Conservation (phyloP, 2,329 filamentous ascomycete species). For the Paraconiothyrium brasiliense region DNA sequence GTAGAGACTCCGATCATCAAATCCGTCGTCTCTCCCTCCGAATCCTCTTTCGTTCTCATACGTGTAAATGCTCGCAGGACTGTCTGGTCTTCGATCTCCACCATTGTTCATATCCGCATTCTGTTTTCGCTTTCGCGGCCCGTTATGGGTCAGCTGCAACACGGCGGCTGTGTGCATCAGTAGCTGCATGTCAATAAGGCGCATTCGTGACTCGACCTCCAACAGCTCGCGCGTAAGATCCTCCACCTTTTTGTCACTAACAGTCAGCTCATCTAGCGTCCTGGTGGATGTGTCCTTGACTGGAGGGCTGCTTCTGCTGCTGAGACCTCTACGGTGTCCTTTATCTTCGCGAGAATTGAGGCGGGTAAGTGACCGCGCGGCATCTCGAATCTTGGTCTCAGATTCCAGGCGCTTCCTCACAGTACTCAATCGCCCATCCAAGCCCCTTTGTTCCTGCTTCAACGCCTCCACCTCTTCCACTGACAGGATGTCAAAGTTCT, state of each 20-base stretch:
- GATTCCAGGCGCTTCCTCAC: conserved; percentile 84
- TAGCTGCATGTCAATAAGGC: conserved; percentile 77
- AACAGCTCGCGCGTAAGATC: conserved; percentile 84
- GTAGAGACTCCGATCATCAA: conserved; percentile 82
- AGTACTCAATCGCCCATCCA: conserved; percentile 81
- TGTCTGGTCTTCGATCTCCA: conserved; percentile 66
- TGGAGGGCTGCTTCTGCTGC: conserved; percentile 59
- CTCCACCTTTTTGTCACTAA: conserved; percentile 83
- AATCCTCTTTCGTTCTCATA: conserved; percentile 67
- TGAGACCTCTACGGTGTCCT: conserved; percentile 60
- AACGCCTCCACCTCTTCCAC: conserved; percentile 90
- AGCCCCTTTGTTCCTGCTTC: conserved; percentile 82
- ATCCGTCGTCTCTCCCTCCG: conserved; percentile 66
- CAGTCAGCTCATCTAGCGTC: conserved; percentile 77
- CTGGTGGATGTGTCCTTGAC: conserved; percentile 55
- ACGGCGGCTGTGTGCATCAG: conserved; percentile 93
- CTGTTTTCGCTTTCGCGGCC: conserved; percentile 67
- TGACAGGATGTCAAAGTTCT: conserved; percentile 82
- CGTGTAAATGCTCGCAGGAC: conserved; percentile 79
- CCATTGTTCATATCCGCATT: conserved; percentile 51
- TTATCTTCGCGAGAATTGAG: conserved; percentile 72
- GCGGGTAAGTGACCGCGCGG: conserved; percentile 84
- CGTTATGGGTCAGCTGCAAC: conserved; percentile 86
- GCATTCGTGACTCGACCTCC: conserved; percentile 77
- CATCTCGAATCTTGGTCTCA: conserved; percentile 94